These are phyloP conservation scores for Parvularia atlantis DNA, from an alignment of 78 protist genomes.

Conservation along the genomic window DNA sequence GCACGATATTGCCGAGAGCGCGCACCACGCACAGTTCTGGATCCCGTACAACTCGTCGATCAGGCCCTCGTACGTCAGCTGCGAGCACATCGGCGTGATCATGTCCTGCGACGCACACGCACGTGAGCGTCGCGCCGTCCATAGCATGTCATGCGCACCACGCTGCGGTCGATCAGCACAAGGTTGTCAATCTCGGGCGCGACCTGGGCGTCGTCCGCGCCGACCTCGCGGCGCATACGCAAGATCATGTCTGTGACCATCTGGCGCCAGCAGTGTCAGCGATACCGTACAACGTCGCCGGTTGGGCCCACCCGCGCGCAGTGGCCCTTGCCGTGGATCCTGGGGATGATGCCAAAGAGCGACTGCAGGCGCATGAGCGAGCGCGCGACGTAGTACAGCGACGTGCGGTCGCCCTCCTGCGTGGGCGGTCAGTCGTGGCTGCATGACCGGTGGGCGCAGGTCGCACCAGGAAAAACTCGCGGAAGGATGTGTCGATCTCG, in stretches of 20 bases:
- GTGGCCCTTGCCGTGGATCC: constrained; percentile 62
- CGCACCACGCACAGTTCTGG: neutral
- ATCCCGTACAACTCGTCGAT: constrained; percentile 79
- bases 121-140: constrained; percentile 15
- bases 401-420: constrained; percentile 64
- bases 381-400: constrained; percentile 45
- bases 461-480: constrained; percentile 24
- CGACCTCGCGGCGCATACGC: constrained; percentile 29
- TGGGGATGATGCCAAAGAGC: constrained; percentile 66
- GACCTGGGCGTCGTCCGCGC: neutral
- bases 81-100: constrained; percentile 62
- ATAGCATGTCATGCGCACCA: neutral
- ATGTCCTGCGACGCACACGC: constrained; percentile 6
- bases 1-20: neutral
- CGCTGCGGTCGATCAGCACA: constrained; percentile 67
- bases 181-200: constrained; percentile 53
- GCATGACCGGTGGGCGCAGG: too few relatives aligned
- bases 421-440: too few relatives aligned
- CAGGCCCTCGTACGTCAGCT: constrained; percentile 87
- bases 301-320: too few relatives aligned
- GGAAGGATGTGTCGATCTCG: constrained; percentile 41
- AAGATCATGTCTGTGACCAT: constrained; percentile 22
- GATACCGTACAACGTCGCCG: too few relatives aligned
- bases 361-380: constrained; percentile 65
- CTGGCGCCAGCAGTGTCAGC: too few relatives aligned